Conservation (phyloP, 78 protist species). For the Emiliania huxleyi region DNA sequence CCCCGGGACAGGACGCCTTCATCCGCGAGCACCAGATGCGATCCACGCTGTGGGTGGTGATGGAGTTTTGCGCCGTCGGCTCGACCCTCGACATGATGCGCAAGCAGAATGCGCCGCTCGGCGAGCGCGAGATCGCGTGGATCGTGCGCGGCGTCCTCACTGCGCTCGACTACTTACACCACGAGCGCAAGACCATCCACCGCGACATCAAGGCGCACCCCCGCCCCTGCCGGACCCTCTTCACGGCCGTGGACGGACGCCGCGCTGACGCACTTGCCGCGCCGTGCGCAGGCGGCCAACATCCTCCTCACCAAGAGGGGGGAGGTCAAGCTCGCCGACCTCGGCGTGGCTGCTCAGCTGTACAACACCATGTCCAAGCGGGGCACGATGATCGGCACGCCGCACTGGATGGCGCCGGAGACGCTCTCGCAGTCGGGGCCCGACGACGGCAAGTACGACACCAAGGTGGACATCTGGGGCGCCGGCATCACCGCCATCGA, state of each 20-base stretch:
- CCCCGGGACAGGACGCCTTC: too few species aligned
- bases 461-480: conserved; percentile 72
- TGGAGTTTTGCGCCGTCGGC: not conserved
- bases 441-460: conserved; percentile 45
- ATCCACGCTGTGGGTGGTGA: not conserved
- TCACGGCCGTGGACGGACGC: too few species aligned
- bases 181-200: not conserved
- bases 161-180: not conserved
- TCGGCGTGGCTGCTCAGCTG: conserved; percentile 31
- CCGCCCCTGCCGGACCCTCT: too few species aligned
- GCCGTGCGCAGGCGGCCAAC: too few species aligned
- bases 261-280: too few species aligned
- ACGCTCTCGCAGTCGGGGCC: conserved; percentile 30
- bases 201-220: conserved; percentile 22
- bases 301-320: not conserved
- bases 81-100: conserved; percentile 3
- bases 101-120: not conserved
- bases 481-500: conserved; percentile 80
- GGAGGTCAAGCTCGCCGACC: conserved; percentile 21
- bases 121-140: not conserved
- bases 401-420: conserved; percentile 91
- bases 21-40: not conserved
- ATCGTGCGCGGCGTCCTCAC: not conserved
- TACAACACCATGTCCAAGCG: not conserved
- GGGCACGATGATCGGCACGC: conserved; percentile 80